Base-by-base conservation (phyloP, 805 yeast genomes). In the Kluyveromyces dobzhanskii region DNA sequence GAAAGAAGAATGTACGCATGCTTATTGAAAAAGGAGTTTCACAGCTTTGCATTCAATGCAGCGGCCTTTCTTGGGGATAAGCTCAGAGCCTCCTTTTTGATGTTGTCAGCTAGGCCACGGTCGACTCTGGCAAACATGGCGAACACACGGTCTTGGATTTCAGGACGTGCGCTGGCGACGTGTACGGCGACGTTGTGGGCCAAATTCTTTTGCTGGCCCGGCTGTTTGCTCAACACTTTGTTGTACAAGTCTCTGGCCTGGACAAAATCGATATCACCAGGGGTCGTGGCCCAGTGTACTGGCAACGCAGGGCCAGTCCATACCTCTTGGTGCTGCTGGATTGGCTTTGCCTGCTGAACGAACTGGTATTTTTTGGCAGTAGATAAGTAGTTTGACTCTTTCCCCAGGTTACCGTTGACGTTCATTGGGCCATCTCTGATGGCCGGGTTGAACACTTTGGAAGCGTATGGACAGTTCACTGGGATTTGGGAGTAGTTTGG, bases 141-240 rank as follows among this genome's bases (percentile, higher is more conserved):
- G 53, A 80, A 71, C 23, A 85, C 94, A 44, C 80, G 67, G 57
- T 85, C 85, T 69, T 83, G 95, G 49, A 87, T 76, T 37, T 71
- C 73, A 35, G 83, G 78, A 48, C 75, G 72, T 24, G 97, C 96
- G 48, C 60, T 73, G 13, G 60, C 48, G 13, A 70, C 82, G 60
- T 88, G 96, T 29, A 67, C 79, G 16, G 94, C 80, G 46, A 90
- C 71, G 62, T 90, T 90, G 62, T 81, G 85, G 35, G 88, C 84
- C 57, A 90, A 70, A 51, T 85, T 76, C 53, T 71, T 75, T 67
- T 86, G 96, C 64, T 85, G 95, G 51, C 87, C 86, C 12, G 83
- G 77, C 54, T 79, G 76, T 57, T 66, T 80, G 39, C 82, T 82
- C 58, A 85, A 71, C 26, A 85, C 92, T 42, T 81, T 70, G 33